Evolutionary conservation across 139 green algal species (phyloP).

Genomic region (Coelastrella sp.): DNA sequence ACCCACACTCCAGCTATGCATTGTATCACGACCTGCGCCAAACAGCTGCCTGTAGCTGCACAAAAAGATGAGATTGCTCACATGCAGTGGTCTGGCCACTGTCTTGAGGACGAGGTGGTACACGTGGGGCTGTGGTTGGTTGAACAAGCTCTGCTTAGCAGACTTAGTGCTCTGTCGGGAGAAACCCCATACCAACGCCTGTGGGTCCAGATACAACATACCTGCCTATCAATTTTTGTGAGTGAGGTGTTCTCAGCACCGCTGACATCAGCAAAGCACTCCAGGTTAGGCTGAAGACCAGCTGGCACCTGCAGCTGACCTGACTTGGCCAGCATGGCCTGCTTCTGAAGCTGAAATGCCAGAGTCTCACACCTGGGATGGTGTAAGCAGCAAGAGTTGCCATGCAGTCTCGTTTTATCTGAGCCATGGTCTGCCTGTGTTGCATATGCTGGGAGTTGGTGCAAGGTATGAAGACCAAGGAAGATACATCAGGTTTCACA

Average conservation of each 20-base stretch:
- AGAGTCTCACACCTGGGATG: conserved; percentile 15
- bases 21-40: background rate
- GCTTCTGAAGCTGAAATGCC: conserved; percentile 12
- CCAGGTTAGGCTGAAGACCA: background rate
- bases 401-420: background rate
- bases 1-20: background rate
- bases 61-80: too few species aligned
- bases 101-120: too few species aligned
- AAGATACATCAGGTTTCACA: background rate
- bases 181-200: background rate
- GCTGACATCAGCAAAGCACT: background rate
- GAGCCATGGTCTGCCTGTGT: too few species aligned
- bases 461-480: background rate
- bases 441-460: too few species aligned
- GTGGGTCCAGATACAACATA: background rate
- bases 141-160: too few species aligned
- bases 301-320: conserved; percentile 9
- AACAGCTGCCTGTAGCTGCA: background rate
- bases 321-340: conserved; percentile 13
- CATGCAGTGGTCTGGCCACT: too few species aligned
- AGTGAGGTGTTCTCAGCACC: background rate
- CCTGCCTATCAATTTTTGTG: conserved; percentile 6
- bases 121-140: too few species aligned
- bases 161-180: too few species aligned
- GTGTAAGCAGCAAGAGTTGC: background rate